Conservation (phyloP, 352 stramenopile genomes). For the Phytophthora brassicae region DNA sequence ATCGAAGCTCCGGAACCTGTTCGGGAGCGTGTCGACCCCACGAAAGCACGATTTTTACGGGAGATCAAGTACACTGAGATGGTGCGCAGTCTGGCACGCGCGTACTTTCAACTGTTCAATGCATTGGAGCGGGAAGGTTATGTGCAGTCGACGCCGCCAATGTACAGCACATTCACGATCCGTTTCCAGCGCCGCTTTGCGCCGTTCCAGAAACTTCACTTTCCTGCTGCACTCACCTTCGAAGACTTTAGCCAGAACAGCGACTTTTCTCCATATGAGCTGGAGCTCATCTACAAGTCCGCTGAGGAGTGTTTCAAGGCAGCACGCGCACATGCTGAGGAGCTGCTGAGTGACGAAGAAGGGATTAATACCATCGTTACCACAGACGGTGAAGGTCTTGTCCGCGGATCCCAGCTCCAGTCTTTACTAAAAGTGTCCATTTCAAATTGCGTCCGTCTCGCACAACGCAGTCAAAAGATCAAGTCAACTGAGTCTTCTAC, state of each 20-base stretch:
- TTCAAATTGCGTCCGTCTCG: slow-evolving; percentile 62
- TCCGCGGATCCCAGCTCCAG: slow-evolving; percentile 53
- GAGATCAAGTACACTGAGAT: slow-evolving; percentile 84
- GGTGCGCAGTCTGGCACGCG: slow-evolving; percentile 70
- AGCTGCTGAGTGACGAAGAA: slow-evolving; percentile 44
- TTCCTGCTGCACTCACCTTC: slow-evolving; percentile 63
- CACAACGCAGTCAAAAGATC: slow-evolving; percentile 45
- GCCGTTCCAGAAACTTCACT: slow-evolving; percentile 74
- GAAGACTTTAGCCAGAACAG: slow-evolving; percentile 79
- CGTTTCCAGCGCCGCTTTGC: slow-evolving; percentile 83
- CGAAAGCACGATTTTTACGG: slow-evolving; percentile 63
- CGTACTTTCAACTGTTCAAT: slow-evolving; percentile 79
- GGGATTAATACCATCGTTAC: slow-evolving; percentile 23
- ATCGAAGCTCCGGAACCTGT: slow-evolving; percentile 1
- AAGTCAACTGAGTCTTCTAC: slow-evolving; percentile 31
- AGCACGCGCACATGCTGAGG: slow-evolving; percentile 53
- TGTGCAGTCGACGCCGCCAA: slow-evolving; percentile 44
- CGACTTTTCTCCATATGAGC: slow-evolving; percentile 73
- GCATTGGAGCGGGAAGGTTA: slow-evolving; percentile 72
- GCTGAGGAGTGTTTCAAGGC: slow-evolving; percentile 85
- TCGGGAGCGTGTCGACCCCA: slow-evolving; percentile 37
- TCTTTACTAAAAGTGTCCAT: slow-evolving; percentile 62
- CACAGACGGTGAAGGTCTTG: slow-evolving; percentile 12
- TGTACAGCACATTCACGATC: slow-evolving; percentile 65
- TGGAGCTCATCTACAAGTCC: slow-evolving; percentile 83